Base-by-base conservation (phyloP, 345 rosid genomes). In the Eucalyptus fibrosa region DNA sequence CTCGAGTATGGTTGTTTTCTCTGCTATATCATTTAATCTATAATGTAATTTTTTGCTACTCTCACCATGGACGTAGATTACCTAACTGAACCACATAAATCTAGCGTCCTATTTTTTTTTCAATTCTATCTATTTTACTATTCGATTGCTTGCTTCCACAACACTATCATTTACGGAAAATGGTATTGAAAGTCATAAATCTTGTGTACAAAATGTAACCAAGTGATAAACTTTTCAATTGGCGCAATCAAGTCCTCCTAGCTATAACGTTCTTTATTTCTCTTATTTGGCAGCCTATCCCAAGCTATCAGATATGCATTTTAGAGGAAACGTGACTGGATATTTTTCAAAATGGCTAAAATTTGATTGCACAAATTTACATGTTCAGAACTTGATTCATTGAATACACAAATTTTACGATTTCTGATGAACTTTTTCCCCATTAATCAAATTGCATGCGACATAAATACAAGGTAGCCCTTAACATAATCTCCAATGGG, bases 11-110 rank as follows among this genome's bases (percentile, higher is more conserved):
- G 34, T 4, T 30, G 72, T 62, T 28, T 28, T 44, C 45, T 44
- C 9, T 44, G 9, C 7, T 30, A 13, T 30, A 4, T 62, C 32
- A 9, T 3, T 62, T 13, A 14, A 62, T 62, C 15, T 30, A 62
- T 62, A 13, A 7, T 62, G 9, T 12, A 62, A 62, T 62, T 28
- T 13, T 30, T 62, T 62, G 8, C 56, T 53, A 53, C 8, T 53
- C 23, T 18, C 16, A 1, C 9, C 18, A 0, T 30, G 0, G 5
- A 13, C 0, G 17, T 62, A 62, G 37, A 8, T 62, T 30, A 62
- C 34, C 34, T 14, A 15, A 30, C 19, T 3, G 0, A n/a, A 14
- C 37, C 32, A 65, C 10, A 14, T 65, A 65, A 65, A 65, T 16
- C 8, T 65, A n/a, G 37, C 8, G 0, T 65, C 17, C 5, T 56